Percentiles rank a stretch among this genome's conserved stretches.
Evolutionary conservation across 257 asterid species (phyloP).

Genomic region (Solanum piurae): DNA sequence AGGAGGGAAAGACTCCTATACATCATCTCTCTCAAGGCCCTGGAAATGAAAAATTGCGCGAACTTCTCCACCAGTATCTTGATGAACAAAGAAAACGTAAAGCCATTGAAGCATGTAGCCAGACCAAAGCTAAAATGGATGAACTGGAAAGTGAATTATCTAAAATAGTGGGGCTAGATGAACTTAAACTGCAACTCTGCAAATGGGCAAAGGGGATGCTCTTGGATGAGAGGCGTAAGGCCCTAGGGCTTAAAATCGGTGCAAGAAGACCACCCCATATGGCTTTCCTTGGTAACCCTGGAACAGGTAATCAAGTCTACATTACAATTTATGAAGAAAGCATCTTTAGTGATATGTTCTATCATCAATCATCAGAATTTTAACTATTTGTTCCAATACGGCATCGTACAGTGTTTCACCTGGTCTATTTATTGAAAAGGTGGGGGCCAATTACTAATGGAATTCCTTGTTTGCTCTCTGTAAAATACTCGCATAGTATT

Average conservation of each 20-base stretch:
- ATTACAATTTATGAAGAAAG: background rate
- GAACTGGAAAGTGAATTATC: slow-evolving; percentile 68
- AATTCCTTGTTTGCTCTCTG: background rate
- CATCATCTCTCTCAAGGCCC: slow-evolving; percentile 81
- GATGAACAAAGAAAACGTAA: slow-evolving; percentile 69
- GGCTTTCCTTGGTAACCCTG: slow-evolving; percentile 98
- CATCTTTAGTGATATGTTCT: background rate
- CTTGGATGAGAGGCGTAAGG: slow-evolving; percentile 76
- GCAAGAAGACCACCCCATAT: slow-evolving; percentile 88
- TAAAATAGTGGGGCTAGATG: slow-evolving; percentile 58
- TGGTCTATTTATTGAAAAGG: background rate
- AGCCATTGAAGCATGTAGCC: slow-evolving; percentile 84
- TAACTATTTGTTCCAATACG: background rate
- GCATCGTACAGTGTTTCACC: background rate
- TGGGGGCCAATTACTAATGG: background rate
- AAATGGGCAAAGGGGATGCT: slow-evolving; percentile 98
- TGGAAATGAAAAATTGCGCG: slow-evolving; percentile 58
- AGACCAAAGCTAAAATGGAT: slow-evolving; percentile 78
- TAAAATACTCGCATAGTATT: background rate
- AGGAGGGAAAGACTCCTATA: slow-evolving; percentile 93
- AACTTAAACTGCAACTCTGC: slow-evolving; percentile 57
- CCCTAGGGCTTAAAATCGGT: slow-evolving; percentile 78
- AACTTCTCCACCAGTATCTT: slow-evolving; percentile 54
- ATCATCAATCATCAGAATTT: background rate
- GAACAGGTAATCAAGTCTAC: slow-evolving; percentile 50